Evolutionary conservation across 805 yeast genomes (phyloP).

Genomic region (Candida ficus): DNA sequence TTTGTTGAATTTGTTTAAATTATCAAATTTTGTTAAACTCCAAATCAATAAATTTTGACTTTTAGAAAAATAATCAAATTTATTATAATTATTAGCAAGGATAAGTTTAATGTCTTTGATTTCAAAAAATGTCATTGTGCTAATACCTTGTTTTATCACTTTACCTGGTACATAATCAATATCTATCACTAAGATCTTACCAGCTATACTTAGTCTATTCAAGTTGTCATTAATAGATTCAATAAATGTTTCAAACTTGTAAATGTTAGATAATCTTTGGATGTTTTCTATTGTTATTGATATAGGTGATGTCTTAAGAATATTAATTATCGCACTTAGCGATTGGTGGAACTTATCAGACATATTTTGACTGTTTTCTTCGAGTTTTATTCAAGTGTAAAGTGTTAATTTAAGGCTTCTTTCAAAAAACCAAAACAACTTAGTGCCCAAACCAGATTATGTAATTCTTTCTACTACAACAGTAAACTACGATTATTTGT

Average conservation of each 20-base stretch:
- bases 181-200: slow-evolving; percentile 25
- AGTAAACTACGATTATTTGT: too few species aligned
- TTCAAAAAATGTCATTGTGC: slow-evolving; percentile 9
- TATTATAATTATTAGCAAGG: slow-evolving; percentile 23
- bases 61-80: slow-evolving; percentile 17
- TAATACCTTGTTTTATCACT: slow-evolving; percentile 11
- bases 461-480: too few species aligned
- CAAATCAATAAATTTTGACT: slow-evolving; percentile 16
- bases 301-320: slow-evolving; percentile 20
- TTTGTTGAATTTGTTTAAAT: slow-evolving; percentile 17
- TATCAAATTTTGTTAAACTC: slow-evolving; percentile 11
- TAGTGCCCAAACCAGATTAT: neutral
- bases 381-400: neutral
- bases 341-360: slow-evolving; percentile 21
- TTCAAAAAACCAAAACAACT: neutral
- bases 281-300: slow-evolving; percentile 21
- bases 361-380: slow-evolving; percentile 8
- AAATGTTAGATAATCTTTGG: slow-evolving; percentile 23
- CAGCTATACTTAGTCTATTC: slow-evolving; percentile 23
- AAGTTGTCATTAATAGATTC: slow-evolving; percentile 15
- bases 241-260: slow-evolving; percentile 23
- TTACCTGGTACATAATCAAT: slow-evolving; percentile 19
- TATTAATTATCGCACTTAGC: slow-evolving; percentile 15
- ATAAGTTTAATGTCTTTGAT: slow-evolving; percentile 17
- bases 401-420: neutral